Conservation (phyloP, 441 rosid genomes). For the Croton laevigatus region DNA sequence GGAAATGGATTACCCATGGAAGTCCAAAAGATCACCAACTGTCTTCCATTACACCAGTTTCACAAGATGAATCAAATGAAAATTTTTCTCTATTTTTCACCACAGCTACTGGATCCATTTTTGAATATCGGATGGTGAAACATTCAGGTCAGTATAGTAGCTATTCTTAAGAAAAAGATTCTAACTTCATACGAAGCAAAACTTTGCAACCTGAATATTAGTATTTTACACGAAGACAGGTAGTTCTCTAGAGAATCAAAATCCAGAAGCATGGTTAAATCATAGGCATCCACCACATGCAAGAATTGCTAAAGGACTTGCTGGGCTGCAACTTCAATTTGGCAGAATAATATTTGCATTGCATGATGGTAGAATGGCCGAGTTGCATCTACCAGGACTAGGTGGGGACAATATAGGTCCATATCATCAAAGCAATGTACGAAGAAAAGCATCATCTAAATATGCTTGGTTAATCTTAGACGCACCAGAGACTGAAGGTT, state of each 20-base stretch:
- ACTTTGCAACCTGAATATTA: background rate
- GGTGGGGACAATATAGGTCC: constrained; percentile 66
- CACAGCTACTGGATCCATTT: constrained; percentile 45
- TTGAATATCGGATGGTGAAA: constrained; percentile 45
- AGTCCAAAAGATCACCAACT: constrained; percentile 47
- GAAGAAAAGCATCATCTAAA: constrained; percentile 40
- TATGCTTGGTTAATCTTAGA: constrained; percentile 55
- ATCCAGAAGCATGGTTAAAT: constrained; percentile 43
- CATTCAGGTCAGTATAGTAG: constrained; percentile 36
- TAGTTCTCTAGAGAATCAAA: constrained; percentile 28
- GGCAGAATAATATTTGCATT: constrained; percentile 56
- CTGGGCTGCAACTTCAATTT: constrained; percentile 50
- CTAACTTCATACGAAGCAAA: background rate
- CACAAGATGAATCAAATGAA: constrained; percentile 49
- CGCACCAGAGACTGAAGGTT: constrained; percentile 71
- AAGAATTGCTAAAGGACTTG: constrained; percentile 50
- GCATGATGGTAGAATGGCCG: constrained; percentile 70
- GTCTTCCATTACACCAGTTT: constrained; percentile 49
- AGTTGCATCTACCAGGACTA: constrained; percentile 54
- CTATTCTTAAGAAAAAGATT: background rate
- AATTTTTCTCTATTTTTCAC: constrained; percentile 47
- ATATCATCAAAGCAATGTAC: constrained; percentile 31
- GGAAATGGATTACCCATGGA: constrained; percentile 72
- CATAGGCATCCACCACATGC: constrained; percentile 54
- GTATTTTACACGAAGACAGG: constrained; percentile 36